Percentiles rank a stretch among this genome's conserved stretches.
These are phyloP conservation scores for Singerocomus inundabilis DNA, from an alignment of 1,284 basidiomycete genomes.

Conservation along the genomic window DNA sequence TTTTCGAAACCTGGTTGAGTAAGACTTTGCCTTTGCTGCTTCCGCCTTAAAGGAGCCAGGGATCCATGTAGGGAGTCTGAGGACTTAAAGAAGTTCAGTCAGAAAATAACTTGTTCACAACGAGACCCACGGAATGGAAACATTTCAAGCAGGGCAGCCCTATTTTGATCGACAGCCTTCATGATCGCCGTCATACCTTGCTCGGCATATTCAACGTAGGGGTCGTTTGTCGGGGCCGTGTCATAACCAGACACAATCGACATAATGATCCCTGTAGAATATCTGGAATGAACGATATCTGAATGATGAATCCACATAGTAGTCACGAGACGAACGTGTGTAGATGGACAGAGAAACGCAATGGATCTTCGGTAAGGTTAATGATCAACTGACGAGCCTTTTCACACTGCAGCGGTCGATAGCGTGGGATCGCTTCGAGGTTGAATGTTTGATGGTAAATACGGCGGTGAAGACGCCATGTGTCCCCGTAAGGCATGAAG, in stretches of 20 bases:
- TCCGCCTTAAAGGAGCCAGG: not conserved
- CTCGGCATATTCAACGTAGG: not conserved
- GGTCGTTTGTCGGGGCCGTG: not conserved
- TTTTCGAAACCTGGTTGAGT: not conserved
- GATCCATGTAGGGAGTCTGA: not conserved
- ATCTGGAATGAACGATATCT: not conserved
- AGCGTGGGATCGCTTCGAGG: not conserved
- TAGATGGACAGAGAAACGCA: not conserved
- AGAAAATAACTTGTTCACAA: not conserved
- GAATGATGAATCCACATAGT: not conserved
- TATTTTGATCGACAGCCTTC: not conserved
- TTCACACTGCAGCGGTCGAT: not conserved
- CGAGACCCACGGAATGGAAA: not conserved
- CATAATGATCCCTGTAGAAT: not conserved
- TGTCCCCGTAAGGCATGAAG: not conserved
- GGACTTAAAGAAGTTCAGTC: not conserved
- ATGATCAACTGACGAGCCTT: not conserved
- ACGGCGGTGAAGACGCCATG: not conserved
- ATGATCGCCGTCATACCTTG: not conserved
- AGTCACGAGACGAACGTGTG: not conserved
- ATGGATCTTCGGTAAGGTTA: not conserved
- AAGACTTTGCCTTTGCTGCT: not conserved
- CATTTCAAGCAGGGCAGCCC: not conserved
- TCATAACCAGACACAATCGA: not conserved
- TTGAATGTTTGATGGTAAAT: not conserved